Evolutionary conservation across 192 early-diverging fungal species (phyloP).

Genomic region (Linnemannia hyalina): DNA sequence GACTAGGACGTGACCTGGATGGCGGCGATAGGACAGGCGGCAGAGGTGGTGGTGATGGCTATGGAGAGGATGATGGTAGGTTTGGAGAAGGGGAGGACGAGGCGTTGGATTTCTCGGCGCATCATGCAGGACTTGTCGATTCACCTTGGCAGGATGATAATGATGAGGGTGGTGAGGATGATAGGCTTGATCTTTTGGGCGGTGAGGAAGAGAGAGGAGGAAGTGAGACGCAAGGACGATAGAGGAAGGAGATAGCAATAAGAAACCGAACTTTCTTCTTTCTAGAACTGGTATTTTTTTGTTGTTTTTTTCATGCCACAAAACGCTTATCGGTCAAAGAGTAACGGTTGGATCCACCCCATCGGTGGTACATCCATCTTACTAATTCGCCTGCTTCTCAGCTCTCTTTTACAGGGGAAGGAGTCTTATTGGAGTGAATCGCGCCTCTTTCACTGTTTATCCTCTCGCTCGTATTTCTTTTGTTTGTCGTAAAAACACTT

Average conservation of each 20-base stretch:
- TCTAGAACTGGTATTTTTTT: no score
- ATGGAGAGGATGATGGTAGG: neutral
- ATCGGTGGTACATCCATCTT: no score
- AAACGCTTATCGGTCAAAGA: no score
- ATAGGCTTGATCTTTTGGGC: neutral
- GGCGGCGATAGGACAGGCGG: neutral
- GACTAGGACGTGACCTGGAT: neutral
- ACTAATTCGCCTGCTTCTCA: no score
- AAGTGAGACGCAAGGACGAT: neutral
- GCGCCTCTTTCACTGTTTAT: no score
- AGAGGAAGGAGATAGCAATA: neutral
- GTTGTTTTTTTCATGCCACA: no score
- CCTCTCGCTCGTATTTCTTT: no score
- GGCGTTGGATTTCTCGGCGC: slow-evolving; percentile 44
- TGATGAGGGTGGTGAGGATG: neutral
- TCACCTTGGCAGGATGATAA: slow-evolving; percentile 37
- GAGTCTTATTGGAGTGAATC: no score
- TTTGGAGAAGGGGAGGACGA: slow-evolving; percentile 5
- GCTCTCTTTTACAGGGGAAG: no score
- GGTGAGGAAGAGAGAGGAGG: neutral
- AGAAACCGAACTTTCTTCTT: neutral
- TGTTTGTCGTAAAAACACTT: no score
- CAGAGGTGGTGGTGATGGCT: neutral
- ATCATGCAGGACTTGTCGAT: slow-evolving; percentile 11
- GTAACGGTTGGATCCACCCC: no score